These are phyloP conservation scores for Dactylellina haptotyla DNA, from an alignment of 2,329 filamentous ascomycete species.

Conservation along the genomic window DNA sequence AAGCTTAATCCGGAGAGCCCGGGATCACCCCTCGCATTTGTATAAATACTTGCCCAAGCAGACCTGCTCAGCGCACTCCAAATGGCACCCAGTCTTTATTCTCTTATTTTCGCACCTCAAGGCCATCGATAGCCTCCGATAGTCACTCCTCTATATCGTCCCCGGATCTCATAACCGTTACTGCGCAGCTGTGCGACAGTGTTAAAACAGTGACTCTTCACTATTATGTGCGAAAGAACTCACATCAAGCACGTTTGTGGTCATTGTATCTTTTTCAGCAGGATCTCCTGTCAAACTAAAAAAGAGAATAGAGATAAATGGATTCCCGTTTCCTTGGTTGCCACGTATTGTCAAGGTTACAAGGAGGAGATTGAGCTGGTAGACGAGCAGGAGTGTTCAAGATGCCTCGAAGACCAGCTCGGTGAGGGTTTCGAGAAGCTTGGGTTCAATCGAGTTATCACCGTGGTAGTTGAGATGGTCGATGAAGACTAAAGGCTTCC, in stretches of 20 bases:
- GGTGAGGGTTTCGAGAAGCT: not conserved
- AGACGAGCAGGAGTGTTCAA: slow-evolving; percentile 10
- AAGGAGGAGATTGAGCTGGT: slow-evolving; percentile 19
- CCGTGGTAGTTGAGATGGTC: not conserved
- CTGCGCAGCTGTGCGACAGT: not conserved
- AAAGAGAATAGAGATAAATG: not conserved
- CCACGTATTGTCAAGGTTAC: slow-evolving; percentile 4
- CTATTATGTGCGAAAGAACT: slow-evolving; percentile 30
- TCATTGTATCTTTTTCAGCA: slow-evolving; percentile 14
- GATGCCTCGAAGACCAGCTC: not conserved
- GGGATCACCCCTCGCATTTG: no score
- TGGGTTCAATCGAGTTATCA: not conserved
- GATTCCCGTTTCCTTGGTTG: not conserved
- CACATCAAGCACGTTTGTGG: slow-evolving; percentile 17
- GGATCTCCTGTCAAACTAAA: slow-evolving; percentile 18
- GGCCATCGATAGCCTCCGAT: no score
- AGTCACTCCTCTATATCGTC: no score
- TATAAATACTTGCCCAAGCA: no score
- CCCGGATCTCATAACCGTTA: no score
- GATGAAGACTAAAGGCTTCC: no score
- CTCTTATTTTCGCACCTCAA: no score
- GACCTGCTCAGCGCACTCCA: no score
- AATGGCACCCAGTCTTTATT: no score
- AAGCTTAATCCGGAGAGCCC: not conserved
- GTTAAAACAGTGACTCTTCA: no score